Base-by-base conservation (phyloP, 129 eudicot species). In the Arctium minus region DNA sequence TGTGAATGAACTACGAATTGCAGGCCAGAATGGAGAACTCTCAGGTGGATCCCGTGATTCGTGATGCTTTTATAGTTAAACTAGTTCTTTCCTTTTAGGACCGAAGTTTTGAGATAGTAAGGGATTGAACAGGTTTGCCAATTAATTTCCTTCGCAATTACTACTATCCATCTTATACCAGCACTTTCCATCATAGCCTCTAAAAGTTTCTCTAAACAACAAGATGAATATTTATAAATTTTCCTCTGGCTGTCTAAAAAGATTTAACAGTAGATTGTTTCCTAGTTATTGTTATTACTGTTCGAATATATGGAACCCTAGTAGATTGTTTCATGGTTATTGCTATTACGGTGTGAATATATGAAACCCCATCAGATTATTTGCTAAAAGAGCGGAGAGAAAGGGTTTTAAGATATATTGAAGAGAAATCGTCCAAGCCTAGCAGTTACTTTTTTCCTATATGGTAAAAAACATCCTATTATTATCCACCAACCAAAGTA, bases 11-110 rank as follows among this genome's bases (percentile, higher is more conserved):
- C 92, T 93, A 70, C 96, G 97, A 32, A 81, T 86, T 67, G 96
- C 97, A 40, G 99, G 99, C 78, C 98, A 90, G 83, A 96, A 92
- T 75, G 98, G 99, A 27, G 93, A 93, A 88, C 97, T 96, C 87
- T 90, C 95, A 89, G 99, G 94, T 92, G 88, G 89, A 88, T 84
- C 93, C 91, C 83, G 82, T 87, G 93, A 85, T 88, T 88, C 86
- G 91, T 87, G 89, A 90, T 88, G 89, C 88, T 90, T 85, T 87
- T 83, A 81, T 83, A 85, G 90, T 87, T 82, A 81, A 83, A 83
- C 82, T 87, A 75, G 75, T 85, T 85, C 87, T 85, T 87, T 87
- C 90, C 80, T 85, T 89, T 88, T 87, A 33, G 89, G 88, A 65
- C 73, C 82, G 90, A 85, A 72, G 92, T 87, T 81, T 70, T 89